Percentiles rank a stretch among this genome's conserved stretches.
Evolutionary conservation across 2,329 filamentous ascomycete genomes (phyloP).

Genomic region (Cyanodermella asteris): DNA sequence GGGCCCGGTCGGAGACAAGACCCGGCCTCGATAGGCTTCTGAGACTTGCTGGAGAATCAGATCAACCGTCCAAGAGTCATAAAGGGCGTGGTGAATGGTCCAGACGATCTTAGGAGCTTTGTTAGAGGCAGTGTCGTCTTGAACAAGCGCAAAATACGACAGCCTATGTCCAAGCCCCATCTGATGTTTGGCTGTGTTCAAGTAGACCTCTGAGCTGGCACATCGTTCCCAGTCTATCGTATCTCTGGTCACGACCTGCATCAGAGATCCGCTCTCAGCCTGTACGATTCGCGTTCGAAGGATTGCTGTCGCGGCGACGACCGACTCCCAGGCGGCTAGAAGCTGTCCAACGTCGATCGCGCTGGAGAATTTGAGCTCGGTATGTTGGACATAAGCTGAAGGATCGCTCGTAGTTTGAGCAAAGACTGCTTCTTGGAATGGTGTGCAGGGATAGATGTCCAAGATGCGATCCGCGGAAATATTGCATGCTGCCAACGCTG

Average conservation of each 20-base stretch:
- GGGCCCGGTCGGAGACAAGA: too few species aligned
- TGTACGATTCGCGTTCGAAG: conserved; percentile 4
- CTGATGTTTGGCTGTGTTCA: neutral
- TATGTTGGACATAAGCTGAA: conserved; percentile 1
- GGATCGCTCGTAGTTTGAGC: conserved; percentile 1
- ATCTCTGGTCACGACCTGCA: conserved; percentile 2
- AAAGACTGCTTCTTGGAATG: conserved; percentile 3
- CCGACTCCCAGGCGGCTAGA: conserved; percentile 1
- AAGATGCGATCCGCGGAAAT: conserved; percentile 12
- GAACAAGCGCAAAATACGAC: conserved; percentile 2
- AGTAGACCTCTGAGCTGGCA: neutral
- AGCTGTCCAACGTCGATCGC: conserved; percentile 1
- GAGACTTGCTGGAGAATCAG: conserved; percentile 15
- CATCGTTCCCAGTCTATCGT: too few species aligned
- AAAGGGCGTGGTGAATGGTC: conserved; percentile 18
- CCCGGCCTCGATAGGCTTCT: conserved; percentile 9
- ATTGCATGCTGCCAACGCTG: neutral
- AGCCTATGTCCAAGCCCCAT: conserved; percentile 3
- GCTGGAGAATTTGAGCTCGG: neutral
- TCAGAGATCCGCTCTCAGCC: neutral
- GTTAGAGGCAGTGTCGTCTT: too few species aligned
- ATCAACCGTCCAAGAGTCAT: conserved; percentile 18
- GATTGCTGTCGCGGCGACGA: conserved; percentile 1
- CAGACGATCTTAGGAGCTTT: too few species aligned
- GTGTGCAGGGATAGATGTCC: conserved; percentile 10